Evolutionary conservation across 2,329 filamentous ascomycete species (phyloP), one percentile per base, ranked within the genome.

Genomic region (Ambrosiella beaveri): DNA sequence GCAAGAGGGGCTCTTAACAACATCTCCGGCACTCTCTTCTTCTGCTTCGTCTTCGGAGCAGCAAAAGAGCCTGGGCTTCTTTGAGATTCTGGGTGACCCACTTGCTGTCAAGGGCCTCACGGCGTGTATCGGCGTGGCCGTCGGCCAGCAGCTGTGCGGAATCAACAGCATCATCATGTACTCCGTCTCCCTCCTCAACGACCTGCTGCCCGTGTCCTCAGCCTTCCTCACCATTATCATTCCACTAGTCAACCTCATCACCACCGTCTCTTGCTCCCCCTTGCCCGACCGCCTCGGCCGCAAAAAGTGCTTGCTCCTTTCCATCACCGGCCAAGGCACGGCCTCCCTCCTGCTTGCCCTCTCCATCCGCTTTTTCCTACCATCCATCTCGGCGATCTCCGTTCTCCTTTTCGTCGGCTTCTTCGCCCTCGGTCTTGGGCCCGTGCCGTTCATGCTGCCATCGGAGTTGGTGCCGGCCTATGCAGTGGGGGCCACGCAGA

Each of bases 161-260:
- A 91, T 97, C 72, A 97, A 98, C 77, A 91, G 86, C 60, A 91
- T 97, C 66, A 86, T 97, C 71, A 96, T 98, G 90, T 98, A 98
- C 70, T 95, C 90, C 1, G 93, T 97, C 5, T 89, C 87, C 0
- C 81, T 98, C 1, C 78, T 98, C 12, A 81, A 85, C 38, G 82
- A 82, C 62, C 78, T 97, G 1, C 78, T 98, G 0, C 85, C 88
- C 2, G 80, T 88, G 52, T 88, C 83, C 62, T 91, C 90, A 0
- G 85, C 85, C 0, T 72, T 94, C 1, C 77, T 98, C 56, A 95
- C 91, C 57, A 91, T 97, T 61, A 72, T 86, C 57, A 89, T 97
- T 60, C 95, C 89, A 0, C 77, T 82, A 11, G 79, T 95, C 66
- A 97, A 97, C 70, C 80, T 98, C 40, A 65, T 88, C 64, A 87